phyloP scores from a whole-genome alignment of 2,329 filamentous ascomycete genomes.

The Sodiomyces alkalinus region DNA sequence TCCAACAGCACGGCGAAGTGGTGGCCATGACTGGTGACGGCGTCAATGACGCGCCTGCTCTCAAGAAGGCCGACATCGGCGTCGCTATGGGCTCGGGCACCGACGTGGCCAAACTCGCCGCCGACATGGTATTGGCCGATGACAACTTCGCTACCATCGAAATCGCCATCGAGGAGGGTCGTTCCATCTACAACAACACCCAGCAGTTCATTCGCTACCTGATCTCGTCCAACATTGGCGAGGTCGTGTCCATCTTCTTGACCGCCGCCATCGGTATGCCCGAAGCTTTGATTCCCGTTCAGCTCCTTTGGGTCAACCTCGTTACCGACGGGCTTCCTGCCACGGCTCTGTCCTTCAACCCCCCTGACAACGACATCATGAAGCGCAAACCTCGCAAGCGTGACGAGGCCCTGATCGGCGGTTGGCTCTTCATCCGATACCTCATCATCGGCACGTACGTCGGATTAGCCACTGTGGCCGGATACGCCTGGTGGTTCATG shows the following conservation, averaged over 20 bases:
- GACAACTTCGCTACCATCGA: slow-evolving; percentile 99
- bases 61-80: slow-evolving; percentile 98
- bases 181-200: slow-evolving; percentile 99
- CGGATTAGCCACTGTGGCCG: slow-evolving; percentile 83
- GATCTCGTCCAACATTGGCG: slow-evolving; percentile 97
- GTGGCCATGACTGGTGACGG: slow-evolving; percentile 99
- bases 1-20: slow-evolving; percentile 84
- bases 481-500: slow-evolving; percentile 99
- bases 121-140: slow-evolving; percentile 96
- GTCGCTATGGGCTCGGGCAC: slow-evolving; percentile 98
- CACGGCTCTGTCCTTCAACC: slow-evolving; percentile 94
- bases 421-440: slow-evolving; percentile 96
- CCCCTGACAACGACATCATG: slow-evolving; percentile 98
- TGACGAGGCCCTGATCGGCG: slow-evolving; percentile 80
- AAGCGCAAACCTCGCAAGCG: slow-evolving; percentile 78
- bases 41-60: slow-evolving; percentile 91
- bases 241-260: slow-evolving; percentile 97
- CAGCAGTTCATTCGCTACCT: slow-evolving; percentile 99
- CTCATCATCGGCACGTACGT: slow-evolving; percentile 94
- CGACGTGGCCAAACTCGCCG: slow-evolving; percentile 88
- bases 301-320: slow-evolving; percentile 96
- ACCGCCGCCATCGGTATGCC: slow-evolving; percentile 95
- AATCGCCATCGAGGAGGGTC: slow-evolving; percentile 87
- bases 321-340: slow-evolving; percentile 95
- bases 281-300: slow-evolving; percentile 90